Conservation (phyloP, 352 stramenopile genomes). For the Thalassiosira mediterranea region DNA sequence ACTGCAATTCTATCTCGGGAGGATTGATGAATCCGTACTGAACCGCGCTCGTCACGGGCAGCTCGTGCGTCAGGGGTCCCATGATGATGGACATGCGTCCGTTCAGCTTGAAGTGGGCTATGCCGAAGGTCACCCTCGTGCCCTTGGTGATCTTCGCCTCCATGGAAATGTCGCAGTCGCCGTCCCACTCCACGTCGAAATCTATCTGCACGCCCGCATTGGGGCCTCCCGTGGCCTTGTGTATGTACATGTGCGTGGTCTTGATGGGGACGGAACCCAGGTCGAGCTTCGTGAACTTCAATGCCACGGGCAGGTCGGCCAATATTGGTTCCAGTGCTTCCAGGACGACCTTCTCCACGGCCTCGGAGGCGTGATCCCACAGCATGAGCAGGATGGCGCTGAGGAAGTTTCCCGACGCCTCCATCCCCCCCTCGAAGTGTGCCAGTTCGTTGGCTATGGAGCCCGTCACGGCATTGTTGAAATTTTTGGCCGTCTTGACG, state of each 20-base stretch:
- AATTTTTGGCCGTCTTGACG: no score
- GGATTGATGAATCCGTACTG: conserved; percentile 77
- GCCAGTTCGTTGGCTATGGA: conserved; percentile 1
- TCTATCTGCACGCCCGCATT: conserved; percentile 51
- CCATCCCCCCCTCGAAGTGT: conserved; percentile 13
- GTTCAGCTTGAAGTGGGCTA: conserved; percentile 62
- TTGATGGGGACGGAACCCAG: conserved; percentile 35
- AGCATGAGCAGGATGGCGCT: conserved; percentile 56
- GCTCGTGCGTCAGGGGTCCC: conserved; percentile 56
- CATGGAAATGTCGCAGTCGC: conserved; percentile 66
- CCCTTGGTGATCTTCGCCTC: conserved; percentile 57
- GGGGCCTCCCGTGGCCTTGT: conserved; percentile 19
- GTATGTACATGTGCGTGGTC: conserved; percentile 50
- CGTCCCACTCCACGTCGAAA: conserved; percentile 72
- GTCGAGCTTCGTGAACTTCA: conserved; percentile 75
- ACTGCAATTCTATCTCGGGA: conserved; percentile 59
- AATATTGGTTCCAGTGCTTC: conserved; percentile 63
- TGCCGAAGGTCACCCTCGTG: conserved; percentile 53
- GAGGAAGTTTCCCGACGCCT: conserved; percentile 48
- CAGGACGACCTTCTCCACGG: conserved; percentile 53
- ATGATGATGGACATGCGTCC: conserved; percentile 63
- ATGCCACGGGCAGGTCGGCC: conserved; percentile 46
- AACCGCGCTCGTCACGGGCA: conserved; percentile 62
- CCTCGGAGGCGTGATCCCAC: conserved; percentile 60
- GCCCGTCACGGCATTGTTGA: no score